These are phyloP conservation scores for Alternaria sp. DNA, from an alignment of 2,329 filamentous ascomycete genomes.

Conservation along the genomic window DNA sequence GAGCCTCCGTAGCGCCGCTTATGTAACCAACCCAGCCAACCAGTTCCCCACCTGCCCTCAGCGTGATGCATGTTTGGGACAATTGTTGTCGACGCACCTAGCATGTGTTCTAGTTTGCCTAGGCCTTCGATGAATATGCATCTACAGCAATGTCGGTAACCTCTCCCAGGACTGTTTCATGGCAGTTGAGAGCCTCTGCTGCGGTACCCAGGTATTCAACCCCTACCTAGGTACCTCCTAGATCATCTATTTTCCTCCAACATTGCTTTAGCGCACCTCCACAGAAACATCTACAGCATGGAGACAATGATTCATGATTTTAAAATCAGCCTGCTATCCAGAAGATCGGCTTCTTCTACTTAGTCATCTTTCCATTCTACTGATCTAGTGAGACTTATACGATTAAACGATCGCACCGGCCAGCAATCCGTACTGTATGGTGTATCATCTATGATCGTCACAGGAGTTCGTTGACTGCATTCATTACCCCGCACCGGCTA, in stretches of 20 bases:
- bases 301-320: not conserved
- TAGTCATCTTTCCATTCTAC: not conserved
- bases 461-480: not conserved
- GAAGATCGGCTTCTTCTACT: not conserved
- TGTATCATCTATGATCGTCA: not conserved
- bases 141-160: not conserved
- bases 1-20: slow-evolving; percentile 30
- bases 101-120: not conserved
- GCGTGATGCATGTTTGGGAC: not conserved
- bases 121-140: not conserved
- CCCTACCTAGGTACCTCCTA: not conserved
- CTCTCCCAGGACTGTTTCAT: not conserved
- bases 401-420: not conserved
- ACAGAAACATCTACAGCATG: not conserved
- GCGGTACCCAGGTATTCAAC: not conserved
- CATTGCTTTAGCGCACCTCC: not conserved
- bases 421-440: not conserved
- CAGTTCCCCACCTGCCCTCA: not conserved
- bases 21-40: slow-evolving; percentile 14
- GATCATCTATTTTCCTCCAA: not conserved
- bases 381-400: not conserved
- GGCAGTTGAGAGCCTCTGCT: not conserved
- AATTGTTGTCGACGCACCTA: not conserved
- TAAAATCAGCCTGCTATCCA: not conserved
- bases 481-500: not conserved